phyloP scores from a whole-genome alignment of 2,329 filamentous ascomycete genomes.

The Fusarium subglutinans region DNA sequence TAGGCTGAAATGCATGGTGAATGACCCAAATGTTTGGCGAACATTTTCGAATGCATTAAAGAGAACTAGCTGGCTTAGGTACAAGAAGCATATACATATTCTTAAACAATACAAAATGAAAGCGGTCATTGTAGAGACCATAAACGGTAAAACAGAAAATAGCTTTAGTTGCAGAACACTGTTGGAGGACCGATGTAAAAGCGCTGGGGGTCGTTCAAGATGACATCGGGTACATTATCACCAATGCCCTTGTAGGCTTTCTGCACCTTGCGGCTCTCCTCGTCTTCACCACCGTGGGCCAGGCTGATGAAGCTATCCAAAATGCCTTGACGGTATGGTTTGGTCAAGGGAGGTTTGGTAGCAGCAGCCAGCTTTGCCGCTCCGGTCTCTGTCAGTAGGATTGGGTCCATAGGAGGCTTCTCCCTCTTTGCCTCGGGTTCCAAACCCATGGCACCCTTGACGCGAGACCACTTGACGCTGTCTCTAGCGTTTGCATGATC shows the following conservation, averaged over 20 bases:
- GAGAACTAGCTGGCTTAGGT: neutral
- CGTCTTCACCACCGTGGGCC: neutral
- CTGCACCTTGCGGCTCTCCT: neutral
- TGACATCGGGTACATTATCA: neutral
- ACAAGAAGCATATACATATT: rapidly evolving
- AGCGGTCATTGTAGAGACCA: rapidly evolving
- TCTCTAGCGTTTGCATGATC: neutral
- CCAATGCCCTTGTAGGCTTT: rapidly evolving
- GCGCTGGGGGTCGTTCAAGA: neutral
- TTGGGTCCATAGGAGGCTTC: neutral
- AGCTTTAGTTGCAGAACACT: neutral
- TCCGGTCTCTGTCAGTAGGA: neutral
- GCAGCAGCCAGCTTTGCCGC: neutral
- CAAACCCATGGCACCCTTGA: neutral
- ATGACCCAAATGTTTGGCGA: no score
- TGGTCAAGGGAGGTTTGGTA: rapidly evolving
- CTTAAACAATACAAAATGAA: neutral
- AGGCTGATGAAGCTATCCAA: rapidly evolving
- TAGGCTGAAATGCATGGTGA: rapidly evolving
- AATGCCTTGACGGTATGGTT: neutral
- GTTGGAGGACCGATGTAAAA: neutral
- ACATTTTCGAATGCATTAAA: rapidly evolving
- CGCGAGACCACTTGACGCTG: neutral
- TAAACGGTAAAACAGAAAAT: rapidly evolving
- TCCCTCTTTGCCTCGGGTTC: neutral